Evolutionary conservation across 768 basidiomycete genomes (phyloP).

Genomic region (Suillus luteus): DNA sequence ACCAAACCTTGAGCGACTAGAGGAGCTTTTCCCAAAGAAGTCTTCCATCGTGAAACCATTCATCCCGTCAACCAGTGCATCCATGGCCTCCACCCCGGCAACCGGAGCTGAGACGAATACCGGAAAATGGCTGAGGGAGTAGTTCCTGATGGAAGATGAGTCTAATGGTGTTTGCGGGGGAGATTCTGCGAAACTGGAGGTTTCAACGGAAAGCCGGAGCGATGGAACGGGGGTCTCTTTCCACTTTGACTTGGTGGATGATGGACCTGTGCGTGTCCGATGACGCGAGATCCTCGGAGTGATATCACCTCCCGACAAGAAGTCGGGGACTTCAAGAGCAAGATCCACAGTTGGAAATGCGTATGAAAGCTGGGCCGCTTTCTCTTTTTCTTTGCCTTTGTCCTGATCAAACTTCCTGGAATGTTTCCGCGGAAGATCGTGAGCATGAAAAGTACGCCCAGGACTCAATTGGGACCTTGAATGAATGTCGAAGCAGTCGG

Average conservation of each 20-base stretch:
- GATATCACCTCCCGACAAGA: constrained; percentile 27
- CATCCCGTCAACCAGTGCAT: constrained; percentile 89
- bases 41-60: constrained; percentile 66
- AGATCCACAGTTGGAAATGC: constrained; percentile 31
- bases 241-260: constrained; percentile 43
- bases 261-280: constrained; percentile 62
- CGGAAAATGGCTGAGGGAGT: constrained; percentile 48
- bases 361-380: constrained; percentile 25
- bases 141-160: constrained; percentile 26
- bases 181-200: constrained; percentile 71
- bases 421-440: constrained; percentile 22
- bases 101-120: constrained; percentile 77
- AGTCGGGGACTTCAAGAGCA: constrained; percentile 29
- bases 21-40: constrained; percentile 45
- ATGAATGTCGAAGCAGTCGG: constrained; percentile 50
- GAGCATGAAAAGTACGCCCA: constrained; percentile 26
- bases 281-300: constrained; percentile 46
- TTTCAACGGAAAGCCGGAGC: constrained; percentile 59
- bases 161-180: constrained; percentile 73
- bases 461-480: constrained; percentile 42
- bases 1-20: constrained; percentile 53
- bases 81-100: constrained; percentile 83
- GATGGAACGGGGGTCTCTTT: constrained; percentile 49
- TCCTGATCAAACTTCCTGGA: constrained; percentile 29
- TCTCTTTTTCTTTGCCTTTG: constrained; percentile 29